Evolutionary conservation across 2,329 filamentous ascomycete species (phyloP).

Genomic region (Alternaria sp.): DNA sequence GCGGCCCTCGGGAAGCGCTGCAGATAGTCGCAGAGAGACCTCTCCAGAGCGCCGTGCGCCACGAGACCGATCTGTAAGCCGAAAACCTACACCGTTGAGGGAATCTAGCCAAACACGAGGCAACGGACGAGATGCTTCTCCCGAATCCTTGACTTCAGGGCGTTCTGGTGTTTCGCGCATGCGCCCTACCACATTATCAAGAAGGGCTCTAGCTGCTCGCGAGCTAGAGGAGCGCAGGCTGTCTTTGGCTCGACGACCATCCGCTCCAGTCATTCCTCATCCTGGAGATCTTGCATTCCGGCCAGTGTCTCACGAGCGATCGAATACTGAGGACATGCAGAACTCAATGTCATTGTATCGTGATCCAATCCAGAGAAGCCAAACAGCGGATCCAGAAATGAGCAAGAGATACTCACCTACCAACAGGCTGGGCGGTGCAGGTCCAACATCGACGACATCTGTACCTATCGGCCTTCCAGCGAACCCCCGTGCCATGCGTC

Average conservation of each 20-base stretch:
- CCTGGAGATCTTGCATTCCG: constrained; percentile 63
- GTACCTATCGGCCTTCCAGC: constrained; percentile 80
- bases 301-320: constrained; percentile 46
- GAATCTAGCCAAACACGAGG: constrained; percentile 47
- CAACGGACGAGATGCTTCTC: constrained; percentile 47
- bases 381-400: constrained; percentile 69
- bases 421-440: constrained; percentile 41
- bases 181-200: constrained; percentile 46
- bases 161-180: constrained; percentile 40
- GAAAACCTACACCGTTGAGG: constrained; percentile 42
- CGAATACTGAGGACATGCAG: constrained; percentile 54
- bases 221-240: constrained; percentile 88
- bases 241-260: constrained; percentile 77
- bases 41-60: constrained; percentile 56
- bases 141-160: constrained; percentile 47
- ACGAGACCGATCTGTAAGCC: constrained; percentile 50
- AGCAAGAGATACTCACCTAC: constrained; percentile 52
- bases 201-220: constrained; percentile 66
- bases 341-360: constrained; percentile 47
- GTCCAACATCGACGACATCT: constrained; percentile 59
- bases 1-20: constrained; percentile 56
- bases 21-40: constrained; percentile 54
- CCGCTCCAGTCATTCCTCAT: constrained; percentile 80
- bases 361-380: constrained; percentile 63
- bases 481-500: constrained; percentile 88